Evolutionary conservation across 2,329 filamentous ascomycete species (phyloP).

Genomic region (Macroventuria anomochaeta): DNA sequence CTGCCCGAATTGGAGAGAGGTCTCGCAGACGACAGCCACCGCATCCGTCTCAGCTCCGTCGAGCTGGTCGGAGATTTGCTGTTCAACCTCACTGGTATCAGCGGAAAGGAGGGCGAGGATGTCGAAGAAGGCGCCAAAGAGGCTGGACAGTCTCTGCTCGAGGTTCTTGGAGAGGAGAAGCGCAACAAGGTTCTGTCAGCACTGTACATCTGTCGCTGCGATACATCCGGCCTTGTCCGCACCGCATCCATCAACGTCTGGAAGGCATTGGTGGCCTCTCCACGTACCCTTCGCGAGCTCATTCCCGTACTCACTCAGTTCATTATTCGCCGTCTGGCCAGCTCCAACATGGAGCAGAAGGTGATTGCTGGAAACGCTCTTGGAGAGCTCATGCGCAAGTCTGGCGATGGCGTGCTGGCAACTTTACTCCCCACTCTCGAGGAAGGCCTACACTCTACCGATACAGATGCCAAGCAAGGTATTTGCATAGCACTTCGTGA

Average conservation of each 20-base stretch:
- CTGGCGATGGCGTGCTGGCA: slow-evolving; percentile 89
- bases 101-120: slow-evolving; percentile 74
- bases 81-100: slow-evolving; percentile 97
- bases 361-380: slow-evolving; percentile 97
- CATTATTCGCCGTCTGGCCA: slow-evolving; percentile 90
- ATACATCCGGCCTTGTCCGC: slow-evolving; percentile 90
- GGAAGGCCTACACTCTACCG: slow-evolving; percentile 87
- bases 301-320: slow-evolving; percentile 94
- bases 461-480: slow-evolving; percentile 92
- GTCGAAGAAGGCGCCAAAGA: slow-evolving; percentile 83
- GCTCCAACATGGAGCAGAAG: slow-evolving; percentile 98
- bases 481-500: slow-evolving; percentile 97
- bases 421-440: slow-evolving; percentile 90
- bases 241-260: slow-evolving; percentile 90
- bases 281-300: slow-evolving; percentile 91
- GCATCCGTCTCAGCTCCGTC: slow-evolving; percentile 96
- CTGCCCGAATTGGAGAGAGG: slow-evolving; percentile 94
- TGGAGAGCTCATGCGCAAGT: slow-evolving; percentile 95
- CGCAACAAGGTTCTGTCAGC: slow-evolving; percentile 97
- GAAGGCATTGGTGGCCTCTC: slow-evolving; percentile 94
- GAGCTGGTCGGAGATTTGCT: slow-evolving; percentile 95
- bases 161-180: slow-evolving; percentile 93
- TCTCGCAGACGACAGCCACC: slow-evolving; percentile 95
- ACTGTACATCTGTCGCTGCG: slow-evolving; percentile 95
- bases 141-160: slow-evolving; percentile 89